Evolutionary conservation across 768 basidiomycete genomes (phyloP).

Genomic region (Crassisporium funariophilum): DNA sequence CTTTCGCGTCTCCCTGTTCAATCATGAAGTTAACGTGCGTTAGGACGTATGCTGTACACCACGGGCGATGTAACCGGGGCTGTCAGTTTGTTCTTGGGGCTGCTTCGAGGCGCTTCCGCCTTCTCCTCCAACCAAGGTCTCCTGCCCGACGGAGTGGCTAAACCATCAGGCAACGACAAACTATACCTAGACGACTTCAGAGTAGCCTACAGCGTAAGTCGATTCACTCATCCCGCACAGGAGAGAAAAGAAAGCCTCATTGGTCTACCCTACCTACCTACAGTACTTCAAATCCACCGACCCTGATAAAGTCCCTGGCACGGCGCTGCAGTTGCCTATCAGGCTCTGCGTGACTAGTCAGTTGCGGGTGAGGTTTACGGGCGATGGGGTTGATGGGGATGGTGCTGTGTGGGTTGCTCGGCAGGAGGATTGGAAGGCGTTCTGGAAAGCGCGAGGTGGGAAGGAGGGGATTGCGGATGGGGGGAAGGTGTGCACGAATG

Average conservation of each 20-base stretch:
- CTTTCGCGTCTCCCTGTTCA: not conserved
- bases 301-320: constrained; percentile 39
- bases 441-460: constrained; percentile 56
- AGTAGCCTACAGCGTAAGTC: constrained; percentile 76
- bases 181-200: constrained; percentile 86
- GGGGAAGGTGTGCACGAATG: constrained; percentile 64
- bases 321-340: constrained; percentile 63
- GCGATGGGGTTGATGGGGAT: constrained; percentile 47
- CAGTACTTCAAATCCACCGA: constrained; percentile 77
- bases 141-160: constrained; percentile 18
- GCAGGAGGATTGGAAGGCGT: constrained; percentile 66
- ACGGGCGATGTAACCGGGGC: constrained; percentile 83
- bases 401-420: constrained; percentile 59
- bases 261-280: not conserved
- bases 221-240: not conserved
- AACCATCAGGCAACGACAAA: constrained; percentile 52
- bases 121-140: constrained; percentile 12
- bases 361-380: constrained; percentile 59
- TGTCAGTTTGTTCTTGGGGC: constrained; percentile 72
- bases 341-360: constrained; percentile 61
- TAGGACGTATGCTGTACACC: constrained; percentile 87
- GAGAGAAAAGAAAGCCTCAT: no score
- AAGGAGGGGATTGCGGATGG: constrained; percentile 54
- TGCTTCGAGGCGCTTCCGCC: constrained; percentile 54
- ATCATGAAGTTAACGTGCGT: not conserved